A percentile compares a stretch with the other conserved stretches of the same genome.
Evolutionary conservation across 768 basidiomycete genomes (phyloP).

Genomic region (Pleurotus pulmonarius): DNA sequence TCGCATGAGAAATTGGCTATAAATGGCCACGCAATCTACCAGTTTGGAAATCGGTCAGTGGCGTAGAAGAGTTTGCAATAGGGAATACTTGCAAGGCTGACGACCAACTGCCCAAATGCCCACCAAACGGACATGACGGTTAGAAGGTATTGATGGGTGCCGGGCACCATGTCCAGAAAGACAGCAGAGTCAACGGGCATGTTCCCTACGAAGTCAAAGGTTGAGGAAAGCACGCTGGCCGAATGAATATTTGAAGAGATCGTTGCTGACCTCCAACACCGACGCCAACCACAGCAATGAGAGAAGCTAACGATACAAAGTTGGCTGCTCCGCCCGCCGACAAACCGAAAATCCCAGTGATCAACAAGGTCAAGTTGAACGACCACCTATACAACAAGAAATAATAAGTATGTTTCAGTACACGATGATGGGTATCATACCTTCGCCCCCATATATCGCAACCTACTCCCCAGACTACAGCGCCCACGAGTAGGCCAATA

Average conservation of each 20-base stretch:
- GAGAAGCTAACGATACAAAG: constrained; percentile 44
- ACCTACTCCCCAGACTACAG: constrained; percentile 63
- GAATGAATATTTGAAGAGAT: not conserved
- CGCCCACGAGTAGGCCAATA: constrained; percentile 70
- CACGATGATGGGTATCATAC: constrained; percentile 25
- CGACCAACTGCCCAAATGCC: constrained; percentile 70
- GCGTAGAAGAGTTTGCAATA: not conserved
- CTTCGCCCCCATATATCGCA: constrained; percentile 70
- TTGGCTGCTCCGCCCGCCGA: constrained; percentile 59
- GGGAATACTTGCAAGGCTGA: constrained; percentile 28
- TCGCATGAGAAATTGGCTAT: constrained; percentile 62
- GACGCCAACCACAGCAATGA: constrained; percentile 57
- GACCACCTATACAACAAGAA: constrained; percentile 38
- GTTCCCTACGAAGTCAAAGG: constrained; percentile 5
- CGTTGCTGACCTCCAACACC: constrained; percentile 53
- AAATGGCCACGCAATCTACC: constrained; percentile 67
- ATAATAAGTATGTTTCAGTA: not conserved
- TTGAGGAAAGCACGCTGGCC: not conserved
- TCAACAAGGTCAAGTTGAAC: constrained; percentile 65
- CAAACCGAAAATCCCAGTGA: constrained; percentile 63
- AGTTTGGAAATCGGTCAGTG: too few relatives aligned
- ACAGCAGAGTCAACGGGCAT: constrained; percentile 73
- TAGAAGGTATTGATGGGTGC: constrained; percentile 69
- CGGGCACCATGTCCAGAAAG: constrained; percentile 71
- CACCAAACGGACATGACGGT: constrained; percentile 77